These are phyloP conservation scores for Dryas drummondii DNA, from an alignment of 306 rosid genomes.

Conservation along the genomic window DNA sequence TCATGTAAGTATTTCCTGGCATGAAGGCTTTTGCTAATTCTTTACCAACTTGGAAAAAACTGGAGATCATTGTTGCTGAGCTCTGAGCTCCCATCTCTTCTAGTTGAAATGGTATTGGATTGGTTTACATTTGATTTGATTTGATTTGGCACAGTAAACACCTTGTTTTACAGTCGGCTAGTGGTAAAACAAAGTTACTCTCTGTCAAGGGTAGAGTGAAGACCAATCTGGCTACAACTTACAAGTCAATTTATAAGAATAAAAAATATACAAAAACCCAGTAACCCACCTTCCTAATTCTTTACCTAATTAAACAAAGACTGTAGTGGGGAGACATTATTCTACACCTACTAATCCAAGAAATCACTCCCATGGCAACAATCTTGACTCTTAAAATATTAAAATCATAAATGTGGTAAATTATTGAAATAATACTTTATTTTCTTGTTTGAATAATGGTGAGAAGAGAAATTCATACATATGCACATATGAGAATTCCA, in stretches of 20 bases:
- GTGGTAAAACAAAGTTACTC: too few species aligned
- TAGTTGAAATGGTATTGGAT: neutral
- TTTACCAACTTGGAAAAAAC: neutral
- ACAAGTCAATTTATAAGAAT: constrained; percentile 17
- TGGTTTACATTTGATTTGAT: neutral
- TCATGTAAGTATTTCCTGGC: too few species aligned
- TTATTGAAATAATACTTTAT: neutral
- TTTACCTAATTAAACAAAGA: constrained; percentile 33
- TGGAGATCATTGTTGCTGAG: neutral
- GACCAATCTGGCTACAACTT: neutral
- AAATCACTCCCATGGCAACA: constrained; percentile 27
- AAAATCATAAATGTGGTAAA: constrained; percentile 6
- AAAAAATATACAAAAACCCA: neutral
- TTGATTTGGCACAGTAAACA: constrained; percentile 10
- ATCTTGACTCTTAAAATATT: constrained; percentile 25
- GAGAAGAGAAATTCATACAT: neutral
- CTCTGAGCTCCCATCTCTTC: neutral
- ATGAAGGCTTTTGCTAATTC: too few species aligned
- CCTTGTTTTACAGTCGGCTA: too few species aligned
- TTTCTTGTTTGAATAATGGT: constrained; percentile 1
- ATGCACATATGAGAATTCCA: neutral
- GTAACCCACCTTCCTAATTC: constrained; percentile 20
- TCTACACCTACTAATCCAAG: constrained; percentile 45
- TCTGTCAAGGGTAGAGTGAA: neutral
- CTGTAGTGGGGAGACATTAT: constrained; percentile 16